Conservation (phyloP, 1,284 basidiomycete species). For the Ustilago nuda region DNA sequence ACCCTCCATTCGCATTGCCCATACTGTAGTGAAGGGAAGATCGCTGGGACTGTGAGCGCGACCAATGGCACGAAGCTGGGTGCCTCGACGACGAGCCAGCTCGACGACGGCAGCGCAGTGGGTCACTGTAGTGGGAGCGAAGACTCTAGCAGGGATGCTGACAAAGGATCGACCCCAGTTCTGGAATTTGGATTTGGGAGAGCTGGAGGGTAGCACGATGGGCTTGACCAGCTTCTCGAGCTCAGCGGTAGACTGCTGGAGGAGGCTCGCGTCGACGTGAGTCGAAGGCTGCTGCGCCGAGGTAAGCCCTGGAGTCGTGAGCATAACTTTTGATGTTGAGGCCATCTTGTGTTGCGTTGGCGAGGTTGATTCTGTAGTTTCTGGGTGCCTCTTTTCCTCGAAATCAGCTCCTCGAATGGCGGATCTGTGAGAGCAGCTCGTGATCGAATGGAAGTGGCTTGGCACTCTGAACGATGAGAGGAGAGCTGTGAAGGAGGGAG, state of each 20-base stretch:
- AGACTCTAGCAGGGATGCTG: constrained; percentile 73
- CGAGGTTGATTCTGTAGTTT: not conserved
- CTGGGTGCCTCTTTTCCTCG: not conserved
- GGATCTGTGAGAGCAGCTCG: not conserved
- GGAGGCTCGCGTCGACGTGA: constrained; percentile 26
- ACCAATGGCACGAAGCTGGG: constrained; percentile 83
- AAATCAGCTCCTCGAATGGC: not conserved
- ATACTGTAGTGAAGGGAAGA: constrained; percentile 71
- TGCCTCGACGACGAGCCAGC: constrained; percentile 80
- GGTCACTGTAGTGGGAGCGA: constrained; percentile 79
- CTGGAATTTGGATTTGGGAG: constrained; percentile 66
- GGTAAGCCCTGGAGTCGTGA: constrained; percentile 8
- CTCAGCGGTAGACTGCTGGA: constrained; percentile 24
- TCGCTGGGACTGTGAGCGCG: constrained; percentile 94
- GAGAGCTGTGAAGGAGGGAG: not conserved
- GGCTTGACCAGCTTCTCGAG: constrained; percentile 36
- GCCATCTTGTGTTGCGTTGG: constrained; percentile 24
- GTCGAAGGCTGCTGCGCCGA: constrained; percentile 11
- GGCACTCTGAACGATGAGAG: not conserved
- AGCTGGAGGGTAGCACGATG: constrained; percentile 32
- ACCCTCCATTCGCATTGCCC: constrained; percentile 65
- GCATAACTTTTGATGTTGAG: constrained; percentile 36
- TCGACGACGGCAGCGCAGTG: constrained; percentile 85
- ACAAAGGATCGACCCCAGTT: constrained; percentile 74
- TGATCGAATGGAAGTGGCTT: not conserved